Evolutionary conservation across 352 stramenopile genomes (phyloP).

Genomic region (Peronospora belbahrii): DNA sequence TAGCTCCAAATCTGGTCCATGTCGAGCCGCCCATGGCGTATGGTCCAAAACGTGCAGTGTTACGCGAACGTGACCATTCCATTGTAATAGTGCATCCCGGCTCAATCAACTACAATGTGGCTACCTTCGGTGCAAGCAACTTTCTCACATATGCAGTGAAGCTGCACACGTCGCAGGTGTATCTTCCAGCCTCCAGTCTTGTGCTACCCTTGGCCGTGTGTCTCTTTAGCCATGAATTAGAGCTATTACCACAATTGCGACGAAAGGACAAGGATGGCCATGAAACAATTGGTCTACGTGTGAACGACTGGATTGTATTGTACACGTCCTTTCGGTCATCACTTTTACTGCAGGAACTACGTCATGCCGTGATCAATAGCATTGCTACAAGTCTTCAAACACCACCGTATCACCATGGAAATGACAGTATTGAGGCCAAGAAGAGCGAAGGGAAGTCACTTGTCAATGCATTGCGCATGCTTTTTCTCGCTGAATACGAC

Average conservation of each 20-base stretch:
- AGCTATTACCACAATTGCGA: slow-evolving; percentile 43
- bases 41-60: slow-evolving; percentile 23
- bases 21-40: slow-evolving; percentile 30
- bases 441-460: slow-evolving; percentile 14
- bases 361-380: slow-evolving; percentile 20
- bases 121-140: slow-evolving; percentile 32
- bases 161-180: slow-evolving; percentile 79
- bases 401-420: slow-evolving; percentile 22
- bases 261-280: slow-evolving; percentile 23
- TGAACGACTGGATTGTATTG: slow-evolving; percentile 69
- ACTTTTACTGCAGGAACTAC: slow-evolving; percentile 43
- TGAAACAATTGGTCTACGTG: slow-evolving; percentile 39
- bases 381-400: slow-evolving; percentile 33
- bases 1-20: slow-evolving; percentile 91
- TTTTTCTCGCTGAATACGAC: slow-evolving; percentile 46
- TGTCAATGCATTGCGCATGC: slow-evolving; percentile 22
- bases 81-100: slow-evolving; percentile 60
- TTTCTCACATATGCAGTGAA: slow-evolving; percentile 79
- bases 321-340: slow-evolving; percentile 51
- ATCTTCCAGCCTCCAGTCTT: slow-evolving; percentile 58
- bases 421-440: slow-evolving; percentile 4
- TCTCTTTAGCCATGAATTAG: slow-evolving; percentile 62
- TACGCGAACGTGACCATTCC: slow-evolving; percentile 40
- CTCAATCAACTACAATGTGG: slow-evolving; percentile 67
- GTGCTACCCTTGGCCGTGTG: slow-evolving; percentile 54